Evolutionary conservation across 805 yeast species (phyloP).

Genomic region (Zygoascus biomembranicola): DNA sequence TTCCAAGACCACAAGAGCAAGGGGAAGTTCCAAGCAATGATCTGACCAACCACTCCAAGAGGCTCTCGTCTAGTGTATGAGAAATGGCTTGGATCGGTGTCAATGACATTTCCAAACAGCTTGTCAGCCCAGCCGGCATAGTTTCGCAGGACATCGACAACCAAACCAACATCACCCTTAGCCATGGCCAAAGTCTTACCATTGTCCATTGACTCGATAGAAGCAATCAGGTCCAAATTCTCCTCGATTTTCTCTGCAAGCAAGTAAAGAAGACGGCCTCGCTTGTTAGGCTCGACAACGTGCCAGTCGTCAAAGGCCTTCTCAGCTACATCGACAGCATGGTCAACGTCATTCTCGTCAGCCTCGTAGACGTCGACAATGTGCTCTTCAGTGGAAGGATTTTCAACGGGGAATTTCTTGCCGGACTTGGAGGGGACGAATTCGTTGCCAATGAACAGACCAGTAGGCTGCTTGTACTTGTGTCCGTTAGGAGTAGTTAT

Average conservation of each 20-base stretch:
- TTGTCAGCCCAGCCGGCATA: constrained; percentile 75
- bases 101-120: constrained; percentile 52
- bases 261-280: constrained; percentile 56
- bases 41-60: constrained; percentile 57
- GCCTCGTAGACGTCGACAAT: constrained; percentile 66
- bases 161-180: constrained; percentile 46
- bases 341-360: constrained; percentile 63
- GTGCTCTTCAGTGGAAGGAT: constrained; percentile 40
- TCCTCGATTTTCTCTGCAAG: constrained; percentile 74
- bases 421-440: constrained; percentile 52
- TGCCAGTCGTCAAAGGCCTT: constrained; percentile 76
- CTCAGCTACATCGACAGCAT: constrained; percentile 76
- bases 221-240: constrained; percentile 64
- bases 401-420: constrained; percentile 45
- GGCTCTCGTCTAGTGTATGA: constrained; percentile 68
- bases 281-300: constrained; percentile 51
- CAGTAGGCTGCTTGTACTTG: constrained; percentile 71
- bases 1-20: constrained; percentile 72
- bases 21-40: constrained; percentile 71
- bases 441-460: constrained; percentile 82
- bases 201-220: constrained; percentile 82
- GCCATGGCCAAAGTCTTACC: constrained; percentile 58
- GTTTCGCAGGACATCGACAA: constrained; percentile 50
- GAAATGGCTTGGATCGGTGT: constrained; percentile 52
- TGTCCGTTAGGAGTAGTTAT: constrained; percentile 59